Base-by-base conservation (phyloP, 2,329 filamentous ascomycete species). In the Scopulariopsis brevicaulis region DNA sequence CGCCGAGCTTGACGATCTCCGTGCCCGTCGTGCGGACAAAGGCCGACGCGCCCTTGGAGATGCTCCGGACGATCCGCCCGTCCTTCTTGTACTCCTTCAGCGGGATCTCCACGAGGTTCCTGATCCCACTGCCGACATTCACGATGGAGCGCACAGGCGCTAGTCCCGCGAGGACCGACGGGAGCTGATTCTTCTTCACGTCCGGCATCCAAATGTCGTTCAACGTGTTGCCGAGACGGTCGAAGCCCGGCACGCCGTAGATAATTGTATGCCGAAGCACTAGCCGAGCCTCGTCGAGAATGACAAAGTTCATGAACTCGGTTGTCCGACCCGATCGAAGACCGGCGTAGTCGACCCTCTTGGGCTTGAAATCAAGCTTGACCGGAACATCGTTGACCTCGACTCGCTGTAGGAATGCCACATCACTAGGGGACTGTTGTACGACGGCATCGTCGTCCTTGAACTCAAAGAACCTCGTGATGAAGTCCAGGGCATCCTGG, bases 261-360 rank as follows among this genome's bases (percentile, higher is more conserved):
- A 97, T 84, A 64, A 99, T 97, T 28, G 89, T 88, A 68, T 93
- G 92, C 14, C 89, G 83, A 57, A 99, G 80, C 7, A 87, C 82
- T 79, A 99, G 88, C 60, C 93, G 85, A 2, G 94, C 85, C 63
- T 89, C 86, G 64, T 99, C 94, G 1, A 99, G 81, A 15, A 93
- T 89, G 62, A 99, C 81, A 68, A 99, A 96, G 70, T 99, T 99
- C 92, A 97, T 97, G 66, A 99, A 96, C 69, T 99, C 94, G 0
- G 90, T 96, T 0, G 94, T 97, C 63, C 90, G 90, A 1, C 94
- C 94, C 1, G 94, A 96, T 28, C 92, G 85, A 3, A 99, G 80
- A 3, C 92, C 92, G 0, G 86, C 89, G 65, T 99, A 99, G 70
- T 99, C 93, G 20, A 99, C 90, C n/a, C 90, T 84, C 71, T 99